These are phyloP conservation scores for Papiliotrema fonsecae DNA, from an alignment of 1,284 basidiomycete genomes.

Conservation along the genomic window DNA sequence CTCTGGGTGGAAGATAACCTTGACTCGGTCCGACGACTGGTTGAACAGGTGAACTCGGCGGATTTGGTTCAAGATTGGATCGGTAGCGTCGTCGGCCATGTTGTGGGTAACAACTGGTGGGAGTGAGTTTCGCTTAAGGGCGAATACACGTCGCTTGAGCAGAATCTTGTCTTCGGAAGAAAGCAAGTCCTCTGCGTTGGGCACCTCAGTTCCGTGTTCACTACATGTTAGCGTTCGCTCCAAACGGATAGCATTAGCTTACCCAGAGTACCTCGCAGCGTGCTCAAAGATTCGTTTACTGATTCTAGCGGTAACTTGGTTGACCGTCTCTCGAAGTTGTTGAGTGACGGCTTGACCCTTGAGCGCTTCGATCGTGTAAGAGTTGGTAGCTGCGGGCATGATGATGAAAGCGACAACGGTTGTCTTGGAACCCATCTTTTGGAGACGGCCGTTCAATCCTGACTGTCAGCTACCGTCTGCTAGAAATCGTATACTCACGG, in stretches of 20 bases:
- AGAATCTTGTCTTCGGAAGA: constrained; percentile 92
- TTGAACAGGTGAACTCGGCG: constrained; percentile 92
- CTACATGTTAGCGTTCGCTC: constrained; percentile 45
- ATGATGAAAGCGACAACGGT: constrained; percentile 98
- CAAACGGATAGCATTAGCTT: constrained; percentile 28
- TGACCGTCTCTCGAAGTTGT: constrained; percentile 89
- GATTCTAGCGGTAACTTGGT: constrained; percentile 87
- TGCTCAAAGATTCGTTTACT: constrained; percentile 89
- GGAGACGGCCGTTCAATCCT: constrained; percentile 76
- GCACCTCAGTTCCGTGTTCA: constrained; percentile 66
- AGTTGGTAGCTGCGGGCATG: constrained; percentile 93
- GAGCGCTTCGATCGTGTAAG: constrained; percentile 94
- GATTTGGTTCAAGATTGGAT: constrained; percentile 93
- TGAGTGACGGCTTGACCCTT: constrained; percentile 98
- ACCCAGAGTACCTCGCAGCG: constrained; percentile 86
- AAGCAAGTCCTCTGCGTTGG: constrained; percentile 70
- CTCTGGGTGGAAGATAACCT: constrained; percentile 97
- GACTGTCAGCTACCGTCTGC: constrained; percentile 1
- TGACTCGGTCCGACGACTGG: constrained; percentile 73
- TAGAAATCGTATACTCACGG: constrained; percentile 50
- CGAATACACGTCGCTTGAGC: constrained; percentile 92
- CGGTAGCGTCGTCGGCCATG: constrained; percentile 87
- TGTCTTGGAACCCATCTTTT: constrained; percentile 69
- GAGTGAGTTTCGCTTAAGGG: constrained; percentile 85
- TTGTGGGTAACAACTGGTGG: constrained; percentile 96